These are phyloP conservation scores for Rosa persica DNA, from an alignment of 306 rosid genomes.

Conservation along the genomic window DNA sequence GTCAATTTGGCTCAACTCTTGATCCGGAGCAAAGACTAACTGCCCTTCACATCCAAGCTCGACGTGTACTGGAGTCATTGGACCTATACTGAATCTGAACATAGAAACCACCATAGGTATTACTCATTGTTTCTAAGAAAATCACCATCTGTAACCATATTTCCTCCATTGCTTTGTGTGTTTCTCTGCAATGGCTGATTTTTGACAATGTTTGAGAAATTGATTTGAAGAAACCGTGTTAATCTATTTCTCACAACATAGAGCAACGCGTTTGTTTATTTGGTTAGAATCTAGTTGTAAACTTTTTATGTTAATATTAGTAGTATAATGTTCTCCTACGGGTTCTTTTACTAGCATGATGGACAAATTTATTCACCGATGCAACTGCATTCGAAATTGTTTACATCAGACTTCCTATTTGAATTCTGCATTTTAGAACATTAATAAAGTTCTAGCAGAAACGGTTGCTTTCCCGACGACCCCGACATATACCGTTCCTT, in stretches of 20 bases:
- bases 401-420: not conserved
- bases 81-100: constrained; percentile 55
- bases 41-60: constrained; percentile 86
- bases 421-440: not conserved
- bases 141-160: not conserved
- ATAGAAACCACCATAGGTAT: not conserved
- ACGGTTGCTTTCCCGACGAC: too few species aligned
- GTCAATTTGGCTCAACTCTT: constrained; percentile 89
- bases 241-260: not conserved
- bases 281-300: not conserved
- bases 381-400: too few species aligned
- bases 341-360: not conserved
- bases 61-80: constrained; percentile 85
- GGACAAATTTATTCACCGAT: not conserved
- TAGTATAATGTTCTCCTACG: not conserved
- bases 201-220: not conserved
- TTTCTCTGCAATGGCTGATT: not conserved
- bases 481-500: too few species aligned
- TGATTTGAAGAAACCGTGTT: not conserved
- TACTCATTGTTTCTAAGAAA: not conserved
- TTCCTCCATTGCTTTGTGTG: not conserved
- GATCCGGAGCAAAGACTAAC: constrained; percentile 83
- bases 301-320: not conserved
- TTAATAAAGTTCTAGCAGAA: too few species aligned
- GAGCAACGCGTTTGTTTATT: not conserved